phyloP scores from a whole-genome alignment of 2,329 filamentous ascomycete species.

The Alternaria sp. region DNA sequence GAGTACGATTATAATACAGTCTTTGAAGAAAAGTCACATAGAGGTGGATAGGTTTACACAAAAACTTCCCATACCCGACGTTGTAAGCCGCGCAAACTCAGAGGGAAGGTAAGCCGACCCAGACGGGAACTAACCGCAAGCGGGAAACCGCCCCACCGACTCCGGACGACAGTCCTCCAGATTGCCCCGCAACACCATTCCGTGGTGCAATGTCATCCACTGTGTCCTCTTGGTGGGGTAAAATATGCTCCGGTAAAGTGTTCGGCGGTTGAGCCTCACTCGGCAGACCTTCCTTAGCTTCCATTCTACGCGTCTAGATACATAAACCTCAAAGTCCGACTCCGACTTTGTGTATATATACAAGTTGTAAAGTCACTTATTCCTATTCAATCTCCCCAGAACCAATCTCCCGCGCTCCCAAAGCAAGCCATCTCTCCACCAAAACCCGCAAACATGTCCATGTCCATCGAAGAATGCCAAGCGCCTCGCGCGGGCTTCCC shows the following conservation, averaged over 20 bases:
- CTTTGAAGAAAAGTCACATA: neutral
- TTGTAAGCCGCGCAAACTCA: neutral
- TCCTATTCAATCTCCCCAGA: neutral
- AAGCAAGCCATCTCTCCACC: neutral
- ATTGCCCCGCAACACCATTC: constrained; percentile 33
- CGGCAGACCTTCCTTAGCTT: constrained; percentile 2
- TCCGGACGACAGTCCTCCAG: constrained; percentile 34
- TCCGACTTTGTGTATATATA: neutral
- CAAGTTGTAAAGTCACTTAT: neutral
- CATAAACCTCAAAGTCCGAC: constrained; percentile 1
- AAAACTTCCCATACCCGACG: neutral
- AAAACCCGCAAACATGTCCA: constrained; percentile 42
- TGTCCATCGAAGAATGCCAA: constrained; percentile 45
- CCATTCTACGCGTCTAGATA: constrained; percentile 2
- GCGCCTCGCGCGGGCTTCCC: constrained; percentile 37
- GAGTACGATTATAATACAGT: too few species aligned
- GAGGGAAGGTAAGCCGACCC: constrained; percentile 28
- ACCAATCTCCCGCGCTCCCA: neutral
- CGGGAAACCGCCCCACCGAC: constrained; percentile 13
- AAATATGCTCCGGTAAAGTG: constrained; percentile 8
- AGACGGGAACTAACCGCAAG: constrained; percentile 10
- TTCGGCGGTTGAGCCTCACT: constrained; percentile 3
- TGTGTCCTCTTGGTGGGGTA: constrained; percentile 12
- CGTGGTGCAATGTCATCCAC: constrained; percentile 25
- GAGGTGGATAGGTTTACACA: neutral